phyloP scores from a whole-genome alignment of 1,284 basidiomycete genomes.

The Mycosarcoma mackinlayi region DNA sequence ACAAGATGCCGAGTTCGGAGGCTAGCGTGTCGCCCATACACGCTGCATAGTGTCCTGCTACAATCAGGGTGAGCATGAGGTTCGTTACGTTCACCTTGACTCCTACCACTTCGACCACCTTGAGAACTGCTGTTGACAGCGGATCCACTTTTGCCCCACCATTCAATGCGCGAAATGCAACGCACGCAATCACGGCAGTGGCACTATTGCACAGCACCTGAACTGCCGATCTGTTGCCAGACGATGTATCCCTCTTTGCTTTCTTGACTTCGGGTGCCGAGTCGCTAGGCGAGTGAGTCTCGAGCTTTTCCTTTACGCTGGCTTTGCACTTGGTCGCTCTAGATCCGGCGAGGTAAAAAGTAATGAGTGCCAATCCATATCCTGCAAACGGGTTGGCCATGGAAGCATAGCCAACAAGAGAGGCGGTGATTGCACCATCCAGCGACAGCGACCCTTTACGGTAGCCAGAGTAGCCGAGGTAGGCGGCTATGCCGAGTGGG shows the following conservation, averaged over 20 bases:
- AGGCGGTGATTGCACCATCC: conserved; percentile 53
- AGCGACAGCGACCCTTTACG: conserved; percentile 58
- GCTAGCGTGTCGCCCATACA: conserved; percentile 64
- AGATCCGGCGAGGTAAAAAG: conserved; percentile 77
- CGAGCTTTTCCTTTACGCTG: conserved; percentile 76
- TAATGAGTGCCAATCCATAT: conserved; percentile 56
- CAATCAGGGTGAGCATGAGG: conserved; percentile 31
- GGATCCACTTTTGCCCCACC: conserved; percentile 8
- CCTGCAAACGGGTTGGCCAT: conserved; percentile 58
- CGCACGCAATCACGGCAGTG: conserved; percentile 21
- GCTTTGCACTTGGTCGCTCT: conserved; percentile 81
- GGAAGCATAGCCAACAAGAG: conserved; percentile 52
- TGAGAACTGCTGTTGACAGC: conserved; percentile 2
- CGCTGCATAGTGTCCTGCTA: conserved; percentile 53
- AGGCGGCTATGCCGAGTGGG: conserved; percentile 23
- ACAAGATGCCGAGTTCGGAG: conserved; percentile 61
- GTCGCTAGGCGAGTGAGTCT: conserved; percentile 67
- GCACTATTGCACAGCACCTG: conserved; percentile 59
- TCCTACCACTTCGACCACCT: neutral
- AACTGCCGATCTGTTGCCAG: conserved; percentile 47
- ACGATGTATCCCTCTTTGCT: conserved; percentile 24
- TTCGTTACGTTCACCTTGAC: neutral
- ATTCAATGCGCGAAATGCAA: conserved; percentile 21
- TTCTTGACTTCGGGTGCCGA: neutral
- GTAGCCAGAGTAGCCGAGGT: conserved; percentile 39